phyloP scores from a whole-genome alignment of 768 basidiomycete genomes.

The Vishniacozyma victoriae region DNA sequence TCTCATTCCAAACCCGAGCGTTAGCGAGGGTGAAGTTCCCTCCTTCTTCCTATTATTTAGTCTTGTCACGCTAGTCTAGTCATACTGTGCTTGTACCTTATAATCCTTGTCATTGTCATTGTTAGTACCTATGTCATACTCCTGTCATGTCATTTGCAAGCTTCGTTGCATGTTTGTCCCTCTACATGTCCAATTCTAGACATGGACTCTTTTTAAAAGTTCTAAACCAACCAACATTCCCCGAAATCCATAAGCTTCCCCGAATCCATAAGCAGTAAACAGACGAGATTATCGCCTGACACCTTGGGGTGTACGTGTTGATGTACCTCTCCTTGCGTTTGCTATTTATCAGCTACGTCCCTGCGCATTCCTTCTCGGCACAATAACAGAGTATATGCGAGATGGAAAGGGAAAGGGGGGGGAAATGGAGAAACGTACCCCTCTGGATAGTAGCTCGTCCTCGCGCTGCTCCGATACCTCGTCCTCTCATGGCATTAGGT shows the following conservation, averaged over 20 bases:
- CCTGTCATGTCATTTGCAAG: too few relatives aligned
- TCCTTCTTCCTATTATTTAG: not conserved
- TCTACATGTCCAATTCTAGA: too few relatives aligned
- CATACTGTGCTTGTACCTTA: too few relatives aligned
- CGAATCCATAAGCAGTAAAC: too few relatives aligned
- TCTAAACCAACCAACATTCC: too few relatives aligned
- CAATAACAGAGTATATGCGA: not conserved
- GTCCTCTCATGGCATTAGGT: constrained; percentile 95
- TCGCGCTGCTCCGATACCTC: constrained; percentile 98
- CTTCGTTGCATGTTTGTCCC: too few relatives aligned
- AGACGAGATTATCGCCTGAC: constrained; percentile 43
- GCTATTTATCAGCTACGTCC: constrained; percentile 17
- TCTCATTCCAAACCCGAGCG: not conserved
- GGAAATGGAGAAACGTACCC: constrained; percentile 55
- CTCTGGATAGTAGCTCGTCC: constrained; percentile 98
- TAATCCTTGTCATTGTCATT: too few relatives aligned
- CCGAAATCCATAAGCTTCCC: too few relatives aligned
- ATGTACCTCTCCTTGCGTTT: constrained; percentile 41
- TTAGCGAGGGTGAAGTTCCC: not conserved
- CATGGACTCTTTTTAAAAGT: too few relatives aligned
- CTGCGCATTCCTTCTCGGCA: not conserved
- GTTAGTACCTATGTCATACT: too few relatives aligned
- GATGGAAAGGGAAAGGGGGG: not conserved
- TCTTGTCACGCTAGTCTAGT: not conserved
- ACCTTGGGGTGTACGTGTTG: constrained; percentile 42